phyloP scores from a whole-genome alignment of 768 basidiomycete species.

The Calvatia gigantea region DNA sequence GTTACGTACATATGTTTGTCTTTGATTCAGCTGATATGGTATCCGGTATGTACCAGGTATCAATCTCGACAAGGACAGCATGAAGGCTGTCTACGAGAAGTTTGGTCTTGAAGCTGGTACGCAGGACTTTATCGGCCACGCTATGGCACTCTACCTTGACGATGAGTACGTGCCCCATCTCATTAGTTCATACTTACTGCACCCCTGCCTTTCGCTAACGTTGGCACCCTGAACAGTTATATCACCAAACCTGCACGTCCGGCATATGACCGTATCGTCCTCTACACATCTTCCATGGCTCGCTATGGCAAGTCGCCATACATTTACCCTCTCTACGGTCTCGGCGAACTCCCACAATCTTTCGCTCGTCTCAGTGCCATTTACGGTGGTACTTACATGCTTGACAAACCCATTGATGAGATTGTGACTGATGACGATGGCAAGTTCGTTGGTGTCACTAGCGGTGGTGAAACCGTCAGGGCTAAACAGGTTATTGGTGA shows the following conservation, averaged over 20 bases:
- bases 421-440: slow-evolving; percentile 85
- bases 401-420: slow-evolving; percentile 90
- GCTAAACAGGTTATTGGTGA: slow-evolving; percentile 98
- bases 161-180: slow-evolving; percentile 71
- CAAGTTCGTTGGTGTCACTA: slow-evolving; percentile 90
- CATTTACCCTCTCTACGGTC: slow-evolving; percentile 98
- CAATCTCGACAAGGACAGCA: slow-evolving; percentile 84
- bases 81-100: slow-evolving; percentile 94
- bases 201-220: not conserved
- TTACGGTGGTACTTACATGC: slow-evolving; percentile 99
- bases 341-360: slow-evolving; percentile 97
- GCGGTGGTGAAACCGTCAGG: slow-evolving; percentile 87
- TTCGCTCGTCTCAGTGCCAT: slow-evolving; percentile 98
- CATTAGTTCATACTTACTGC: slow-evolving; percentile 11
- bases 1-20: not conserved
- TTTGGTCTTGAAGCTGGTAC: slow-evolving; percentile 97
- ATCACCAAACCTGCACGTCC: slow-evolving; percentile 88
- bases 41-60: slow-evolving; percentile 60
- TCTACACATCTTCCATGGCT: slow-evolving; percentile 98
- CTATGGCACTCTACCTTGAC: slow-evolving; percentile 97
- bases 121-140: slow-evolving; percentile 98
- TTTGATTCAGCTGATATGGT: not conserved
- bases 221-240: slow-evolving; percentile 53
- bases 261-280: slow-evolving; percentile 90
- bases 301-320: slow-evolving; percentile 99